Conservation (phyloP, 2,329 filamentous ascomycete genomes). For the Penicillium hesseltinei region DNA sequence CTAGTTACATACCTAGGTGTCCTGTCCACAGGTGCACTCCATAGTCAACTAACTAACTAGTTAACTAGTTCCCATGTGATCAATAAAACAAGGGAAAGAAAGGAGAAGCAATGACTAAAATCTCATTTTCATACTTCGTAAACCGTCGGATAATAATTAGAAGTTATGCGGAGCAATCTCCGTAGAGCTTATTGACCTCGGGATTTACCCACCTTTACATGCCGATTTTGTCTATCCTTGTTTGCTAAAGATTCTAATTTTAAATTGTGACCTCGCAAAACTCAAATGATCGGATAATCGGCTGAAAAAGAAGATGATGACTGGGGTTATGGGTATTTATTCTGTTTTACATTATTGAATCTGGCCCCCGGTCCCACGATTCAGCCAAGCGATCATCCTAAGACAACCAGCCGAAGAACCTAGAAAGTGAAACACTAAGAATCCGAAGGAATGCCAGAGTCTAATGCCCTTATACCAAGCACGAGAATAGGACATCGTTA, state of each 20-base stretch:
- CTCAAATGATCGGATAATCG: not conserved
- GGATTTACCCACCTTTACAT: not conserved
- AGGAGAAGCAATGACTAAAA: too few relatives aligned
- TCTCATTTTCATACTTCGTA: not conserved
- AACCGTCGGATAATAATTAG: not conserved
- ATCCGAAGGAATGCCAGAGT: not conserved
- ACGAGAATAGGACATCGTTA: not conserved
- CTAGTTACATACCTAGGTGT: too few relatives aligned
- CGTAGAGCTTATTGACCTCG: not conserved
- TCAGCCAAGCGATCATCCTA: conserved; percentile 4
- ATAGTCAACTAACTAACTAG: too few relatives aligned
- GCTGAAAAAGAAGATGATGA: not conserved
- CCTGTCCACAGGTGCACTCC: not conserved
- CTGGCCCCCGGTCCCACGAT: not conserved
- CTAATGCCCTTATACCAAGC: not conserved
- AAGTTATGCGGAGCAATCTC: not conserved
- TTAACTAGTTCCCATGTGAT: not conserved
- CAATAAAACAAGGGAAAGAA: not conserved
- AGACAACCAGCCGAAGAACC: not conserved
- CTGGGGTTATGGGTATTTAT: not conserved
- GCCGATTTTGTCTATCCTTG: not conserved
- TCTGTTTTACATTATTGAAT: not conserved
- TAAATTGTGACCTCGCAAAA: not conserved
- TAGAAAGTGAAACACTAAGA: not conserved
- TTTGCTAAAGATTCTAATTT: not conserved